Evolutionary conservation across 306 rosid species (phyloP), one percentile per base, ranked within the genome.

Genomic region (Vigna mungo): DNA sequence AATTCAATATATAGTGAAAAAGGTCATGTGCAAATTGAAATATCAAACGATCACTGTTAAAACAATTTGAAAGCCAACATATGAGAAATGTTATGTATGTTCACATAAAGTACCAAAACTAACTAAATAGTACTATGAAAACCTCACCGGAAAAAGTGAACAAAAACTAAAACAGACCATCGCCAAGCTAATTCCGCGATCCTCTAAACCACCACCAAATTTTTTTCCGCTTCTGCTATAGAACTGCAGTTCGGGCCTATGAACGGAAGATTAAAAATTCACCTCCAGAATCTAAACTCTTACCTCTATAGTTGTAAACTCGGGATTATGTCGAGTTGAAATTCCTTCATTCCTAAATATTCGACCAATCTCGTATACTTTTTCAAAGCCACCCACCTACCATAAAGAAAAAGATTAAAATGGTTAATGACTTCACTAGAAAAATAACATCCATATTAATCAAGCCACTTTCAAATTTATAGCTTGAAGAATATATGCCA

Each of bases 251-350:
- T 9, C 17, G 49, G 46, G 48, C 70, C 30, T n/a, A 4, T 37
- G 36, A 32, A 78, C 27, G 41, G 63, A 77, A 65, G 47, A 37
- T 65, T 65, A 63, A 79, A 11, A 25, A 39, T 30, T 47, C 39
- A 61, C 68, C 41, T 23, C 14, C 14, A 15, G 16, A 72, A 63
- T 3, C 32, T 51, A 70, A 62, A 47, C 61, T 55, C 47, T 15
- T 46, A 51, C 98, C 99, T 95, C 99, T 75, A 95, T 95, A 60
- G 97, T 89, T 61, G 99, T 95, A 81, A 95, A 95, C 78, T 95
- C 99, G 21, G 99, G 99, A 87, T 95, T 95, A 80, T 95, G 99
- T 68, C 99, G 97, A 75, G 96, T 90, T 79, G 99, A 92, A 86
- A 92, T 87, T 84, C 99, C 99, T 86, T 95, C 97, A 82, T 95